Conservation (phyloP, 2,329 filamentous ascomycete species). For the Cladophialophora carrionii region DNA sequence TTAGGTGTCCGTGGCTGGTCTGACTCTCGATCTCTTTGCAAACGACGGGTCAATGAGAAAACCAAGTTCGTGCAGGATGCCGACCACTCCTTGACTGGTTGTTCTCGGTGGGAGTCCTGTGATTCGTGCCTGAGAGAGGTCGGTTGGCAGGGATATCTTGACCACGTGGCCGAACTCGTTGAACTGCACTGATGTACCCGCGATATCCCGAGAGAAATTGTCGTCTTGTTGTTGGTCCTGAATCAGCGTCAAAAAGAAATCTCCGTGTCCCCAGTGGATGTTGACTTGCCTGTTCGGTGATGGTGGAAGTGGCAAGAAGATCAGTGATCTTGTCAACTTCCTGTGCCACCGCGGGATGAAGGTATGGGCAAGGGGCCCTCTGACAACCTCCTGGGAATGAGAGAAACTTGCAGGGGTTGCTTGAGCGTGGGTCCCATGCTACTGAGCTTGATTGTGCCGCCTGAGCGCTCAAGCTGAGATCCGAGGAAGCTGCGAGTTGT, state of each 20-base stretch:
- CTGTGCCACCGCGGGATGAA: neutral
- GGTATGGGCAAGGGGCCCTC: conserved; percentile 13
- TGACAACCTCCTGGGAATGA: conserved; percentile 15
- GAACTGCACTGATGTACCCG: conserved; percentile 36
- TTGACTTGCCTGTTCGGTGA: conserved; percentile 1
- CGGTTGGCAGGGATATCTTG: conserved; percentile 39
- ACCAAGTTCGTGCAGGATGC: conserved; percentile 28
- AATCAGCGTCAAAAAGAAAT: neutral
- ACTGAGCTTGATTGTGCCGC: conserved; percentile 7
- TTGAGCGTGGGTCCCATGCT: conserved; percentile 15
- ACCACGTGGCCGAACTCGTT: conserved; percentile 35
- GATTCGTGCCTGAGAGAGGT: conserved; percentile 39
- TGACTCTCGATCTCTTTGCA: conserved; percentile 31
- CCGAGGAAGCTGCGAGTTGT: neutral
- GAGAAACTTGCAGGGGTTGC: conserved; percentile 15
- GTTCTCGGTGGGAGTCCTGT: conserved; percentile 32
- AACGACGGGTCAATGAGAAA: conserved; percentile 37
- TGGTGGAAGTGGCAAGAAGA: neutral
- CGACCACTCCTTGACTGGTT: conserved; percentile 28
- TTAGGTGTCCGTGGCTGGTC: conserved; percentile 24
- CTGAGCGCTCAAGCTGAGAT: neutral
- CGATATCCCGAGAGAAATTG: conserved; percentile 36
- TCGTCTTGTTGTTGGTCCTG: conserved; percentile 30
- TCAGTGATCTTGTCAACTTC: conserved; percentile 2
- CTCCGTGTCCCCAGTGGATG: neutral